These are phyloP conservation scores for Mortierella sp. DNA, from an alignment of 371 early-diverging fungal species.

Conservation along the genomic window DNA sequence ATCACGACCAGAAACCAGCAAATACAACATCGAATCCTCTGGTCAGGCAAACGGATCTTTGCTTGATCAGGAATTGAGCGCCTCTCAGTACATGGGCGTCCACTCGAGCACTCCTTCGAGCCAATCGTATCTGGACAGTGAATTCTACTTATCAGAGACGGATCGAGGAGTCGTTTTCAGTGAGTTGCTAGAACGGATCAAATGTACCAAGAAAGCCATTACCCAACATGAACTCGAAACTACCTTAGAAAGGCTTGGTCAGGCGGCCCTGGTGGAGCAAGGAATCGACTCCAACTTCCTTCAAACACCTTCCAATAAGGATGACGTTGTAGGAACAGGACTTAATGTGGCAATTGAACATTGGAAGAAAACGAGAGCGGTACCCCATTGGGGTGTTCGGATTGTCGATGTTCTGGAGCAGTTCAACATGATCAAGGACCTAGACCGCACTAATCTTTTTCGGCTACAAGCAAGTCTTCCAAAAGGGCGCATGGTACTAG, in stretches of 20 bases:
- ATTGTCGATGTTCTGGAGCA: slow-evolving; percentile 9
- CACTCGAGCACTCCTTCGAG: neutral
- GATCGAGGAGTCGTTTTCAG: slow-evolving; percentile 1
- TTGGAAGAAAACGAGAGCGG: neutral
- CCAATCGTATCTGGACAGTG: neutral
- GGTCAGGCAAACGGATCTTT: neutral
- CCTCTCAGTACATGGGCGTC: neutral
- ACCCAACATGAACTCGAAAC: slow-evolving; percentile 10
- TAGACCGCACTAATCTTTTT: slow-evolving; percentile 7
- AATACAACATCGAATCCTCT: neutral
- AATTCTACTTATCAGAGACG: neutral
- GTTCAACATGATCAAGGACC: slow-evolving; percentile 8
- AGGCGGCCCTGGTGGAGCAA: slow-evolving; percentile 10
- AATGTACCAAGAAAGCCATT: neutral
- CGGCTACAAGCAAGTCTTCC: slow-evolving; percentile 7
- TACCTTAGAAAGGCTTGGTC: slow-evolving; percentile 19
- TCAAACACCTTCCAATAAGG: slow-evolving; percentile 18
- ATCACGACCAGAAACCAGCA: neutral
- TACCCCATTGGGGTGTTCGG: slow-evolving; percentile 4
- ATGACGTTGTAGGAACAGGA: slow-evolving; percentile 33
- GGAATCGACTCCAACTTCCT: slow-evolving; percentile 20
- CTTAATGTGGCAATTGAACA: slow-evolving; percentile 17
- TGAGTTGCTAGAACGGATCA: slow-evolving; percentile 7
- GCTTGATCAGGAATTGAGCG: neutral
- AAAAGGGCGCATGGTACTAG: neutral